These are phyloP conservation scores for Funneliformis mosseae DNA, from an alignment of 192 early-diverging fungal species.

Conservation along the genomic window DNA sequence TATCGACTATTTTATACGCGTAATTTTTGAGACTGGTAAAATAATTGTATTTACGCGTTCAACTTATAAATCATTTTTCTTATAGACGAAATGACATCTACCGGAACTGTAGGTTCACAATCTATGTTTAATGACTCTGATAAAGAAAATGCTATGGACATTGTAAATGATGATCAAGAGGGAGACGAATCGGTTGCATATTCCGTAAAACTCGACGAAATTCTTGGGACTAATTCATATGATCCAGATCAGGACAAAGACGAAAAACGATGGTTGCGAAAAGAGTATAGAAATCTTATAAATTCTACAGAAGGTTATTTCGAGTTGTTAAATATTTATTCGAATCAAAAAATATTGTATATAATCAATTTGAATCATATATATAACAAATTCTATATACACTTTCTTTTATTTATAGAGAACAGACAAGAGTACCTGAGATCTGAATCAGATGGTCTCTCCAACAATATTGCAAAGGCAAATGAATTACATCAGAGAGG, in stretches of 20 bases:
- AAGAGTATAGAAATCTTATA: slow-evolving; percentile 44
- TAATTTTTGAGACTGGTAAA: no score
- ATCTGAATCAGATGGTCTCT: slow-evolving; percentile 40
- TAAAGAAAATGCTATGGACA: slow-evolving; percentile 30
- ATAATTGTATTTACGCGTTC: neutral
- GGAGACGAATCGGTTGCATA: neutral
- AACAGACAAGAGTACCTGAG: slow-evolving; percentile 44
- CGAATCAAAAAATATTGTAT: neutral
- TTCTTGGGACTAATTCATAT: neutral
- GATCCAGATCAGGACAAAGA: slow-evolving; percentile 37
- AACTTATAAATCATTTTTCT: neutral
- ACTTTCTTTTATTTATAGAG: slow-evolving; percentile 35
- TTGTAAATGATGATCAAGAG: neutral
- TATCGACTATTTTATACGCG: neutral
- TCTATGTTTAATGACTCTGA: slow-evolving; percentile 4
- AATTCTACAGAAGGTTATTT: slow-evolving; percentile 39
- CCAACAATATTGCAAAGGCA: slow-evolving; percentile 40
- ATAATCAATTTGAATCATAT: neutral
- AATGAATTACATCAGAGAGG: slow-evolving; percentile 44
- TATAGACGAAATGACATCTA: neutral
- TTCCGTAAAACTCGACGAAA: neutral
- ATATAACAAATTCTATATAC: neutral
- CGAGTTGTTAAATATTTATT: no score
- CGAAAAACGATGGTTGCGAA: slow-evolving; percentile 42
- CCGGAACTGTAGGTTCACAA: neutral